These are phyloP conservation scores for Verticillium klebahnii DNA, from an alignment of 2,329 filamentous ascomycete genomes.

Conservation along the genomic window DNA sequence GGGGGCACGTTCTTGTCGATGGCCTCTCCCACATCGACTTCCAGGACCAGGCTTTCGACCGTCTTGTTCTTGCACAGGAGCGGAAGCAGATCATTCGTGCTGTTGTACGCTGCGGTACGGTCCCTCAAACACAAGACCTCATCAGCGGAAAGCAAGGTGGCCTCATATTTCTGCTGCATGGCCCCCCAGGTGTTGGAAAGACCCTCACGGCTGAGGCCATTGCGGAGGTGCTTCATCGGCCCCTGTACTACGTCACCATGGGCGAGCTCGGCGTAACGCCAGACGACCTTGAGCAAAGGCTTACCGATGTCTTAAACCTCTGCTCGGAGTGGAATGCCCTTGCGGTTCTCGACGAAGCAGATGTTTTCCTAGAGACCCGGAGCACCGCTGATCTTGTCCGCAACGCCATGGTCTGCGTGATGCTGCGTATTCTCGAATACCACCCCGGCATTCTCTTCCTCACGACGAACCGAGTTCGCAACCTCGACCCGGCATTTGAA, in stretches of 20 bases:
- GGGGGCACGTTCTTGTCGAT: conserved; percentile 7
- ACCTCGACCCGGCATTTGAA: conserved; percentile 39
- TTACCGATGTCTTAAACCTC: conserved; percentile 16
- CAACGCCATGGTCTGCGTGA: conserved; percentile 27
- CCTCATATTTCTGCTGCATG: conserved; percentile 5
- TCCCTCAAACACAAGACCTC: background rate
- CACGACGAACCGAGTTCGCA: conserved; percentile 40
- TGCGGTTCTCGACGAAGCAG: conserved; percentile 22
- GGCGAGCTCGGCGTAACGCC: conserved; percentile 19
- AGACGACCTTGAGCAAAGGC: conserved; percentile 13
- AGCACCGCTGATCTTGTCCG: conserved; percentile 14
- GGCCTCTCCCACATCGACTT: conserved; percentile 6
- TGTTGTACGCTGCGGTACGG: background rate
- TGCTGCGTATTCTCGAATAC: conserved; percentile 35
- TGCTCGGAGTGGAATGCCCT: conserved; percentile 20
- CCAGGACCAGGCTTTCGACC: conserved; percentile 6
- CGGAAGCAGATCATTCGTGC: conserved; percentile 3
- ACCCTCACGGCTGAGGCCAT: conserved; percentile 5
- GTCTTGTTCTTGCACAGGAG: conserved; percentile 1
- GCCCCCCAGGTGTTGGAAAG: conserved; percentile 5
- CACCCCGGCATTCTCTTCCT: conserved; percentile 37
- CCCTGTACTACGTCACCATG: conserved; percentile 15
- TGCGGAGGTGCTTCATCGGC: conserved; percentile 3
- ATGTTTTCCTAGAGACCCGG: conserved; percentile 21
- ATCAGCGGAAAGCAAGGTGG: conserved; percentile 4